phyloP scores from a whole-genome alignment of 164 flowering plant genomes.

The Houttuynia cordata region DNA sequence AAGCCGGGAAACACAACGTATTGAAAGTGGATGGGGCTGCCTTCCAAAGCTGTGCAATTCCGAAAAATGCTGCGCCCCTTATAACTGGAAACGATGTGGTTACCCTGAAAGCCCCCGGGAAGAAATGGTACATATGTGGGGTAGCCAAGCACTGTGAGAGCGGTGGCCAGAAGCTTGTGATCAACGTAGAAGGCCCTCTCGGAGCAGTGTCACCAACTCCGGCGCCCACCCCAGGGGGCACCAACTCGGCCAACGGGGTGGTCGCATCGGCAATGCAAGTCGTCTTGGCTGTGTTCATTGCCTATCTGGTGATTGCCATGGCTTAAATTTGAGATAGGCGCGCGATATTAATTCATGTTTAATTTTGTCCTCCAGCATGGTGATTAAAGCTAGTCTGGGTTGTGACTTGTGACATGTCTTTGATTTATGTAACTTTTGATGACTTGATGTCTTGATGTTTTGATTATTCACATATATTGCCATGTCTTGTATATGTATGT shows the following conservation, averaged over 20 bases:
- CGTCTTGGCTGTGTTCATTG: background rate
- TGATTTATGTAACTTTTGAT: no score
- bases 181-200: slow-evolving; percentile 4
- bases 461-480: no score
- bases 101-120: slow-evolving; percentile 9
- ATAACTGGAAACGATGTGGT: slow-evolving; percentile 13
- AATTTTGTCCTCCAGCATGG: no score
- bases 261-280: background rate
- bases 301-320: background rate
- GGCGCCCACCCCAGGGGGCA: background rate
- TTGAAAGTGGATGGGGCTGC: slow-evolving; percentile 8
- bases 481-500: no score
- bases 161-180: slow-evolving; percentile 13
- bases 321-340: background rate
- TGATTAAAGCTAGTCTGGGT: no score
- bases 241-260: background rate
- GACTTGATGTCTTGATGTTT: no score
- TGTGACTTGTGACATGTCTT: no score
- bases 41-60: slow-evolving; percentile 10
- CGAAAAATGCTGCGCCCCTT: background rate
- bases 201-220: background rate
- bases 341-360: no score
- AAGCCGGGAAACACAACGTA: slow-evolving; percentile 11
- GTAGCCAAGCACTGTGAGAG: slow-evolving; percentile 11
- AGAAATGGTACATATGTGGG: slow-evolving; percentile 26